Evolutionary conservation across 768 basidiomycete species (phyloP).

Genomic region (Lentinula lateritia): DNA sequence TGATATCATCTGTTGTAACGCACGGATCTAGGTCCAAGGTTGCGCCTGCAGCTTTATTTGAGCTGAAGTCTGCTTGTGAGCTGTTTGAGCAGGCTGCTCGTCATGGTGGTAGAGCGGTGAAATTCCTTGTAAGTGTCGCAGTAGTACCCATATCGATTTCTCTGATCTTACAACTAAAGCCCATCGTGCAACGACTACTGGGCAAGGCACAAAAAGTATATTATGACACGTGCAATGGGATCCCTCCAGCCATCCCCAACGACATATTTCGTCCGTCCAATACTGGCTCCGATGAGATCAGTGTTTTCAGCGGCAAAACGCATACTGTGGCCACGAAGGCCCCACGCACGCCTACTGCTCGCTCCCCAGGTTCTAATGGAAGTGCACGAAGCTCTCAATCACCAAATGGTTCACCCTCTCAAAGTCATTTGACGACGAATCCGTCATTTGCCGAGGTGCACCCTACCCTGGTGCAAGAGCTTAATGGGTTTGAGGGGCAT

Average conservation of each 20-base stretch:
- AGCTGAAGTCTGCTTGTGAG: conserved; percentile 56
- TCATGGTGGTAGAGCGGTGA: conserved; percentile 61
- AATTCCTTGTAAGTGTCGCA: conserved; percentile 52
- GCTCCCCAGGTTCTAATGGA: not conserved
- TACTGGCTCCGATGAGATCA: conserved; percentile 57
- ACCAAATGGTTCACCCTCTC: conserved; percentile 25
- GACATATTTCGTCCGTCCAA: conserved; percentile 57
- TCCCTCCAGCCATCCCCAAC: conserved; percentile 37
- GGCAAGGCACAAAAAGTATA: conserved; percentile 54
- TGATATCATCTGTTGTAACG: conserved; percentile 74
- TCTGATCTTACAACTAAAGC: conserved; percentile 30
- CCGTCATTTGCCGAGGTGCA: conserved; percentile 45
- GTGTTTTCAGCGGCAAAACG: conserved; percentile 73
- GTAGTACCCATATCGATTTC: not conserved
- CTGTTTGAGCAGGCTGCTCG: conserved; percentile 60
- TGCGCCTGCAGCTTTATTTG: conserved; percentile 62
- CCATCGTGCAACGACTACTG: conserved; percentile 57
- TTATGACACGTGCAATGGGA: conserved; percentile 40
- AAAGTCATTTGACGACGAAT: conserved; percentile 24
- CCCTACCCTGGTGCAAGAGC: conserved; percentile 50
- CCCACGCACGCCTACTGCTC: not conserved
- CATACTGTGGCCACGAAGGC: conserved; percentile 53
- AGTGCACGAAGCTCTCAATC: conserved; percentile 14
- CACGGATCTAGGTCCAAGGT: conserved; percentile 63
- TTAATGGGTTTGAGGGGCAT: conserved; percentile 50